Evolutionary conservation across 2,329 filamentous ascomycete species (phyloP).

Genomic region (Catunica adiposa): DNA sequence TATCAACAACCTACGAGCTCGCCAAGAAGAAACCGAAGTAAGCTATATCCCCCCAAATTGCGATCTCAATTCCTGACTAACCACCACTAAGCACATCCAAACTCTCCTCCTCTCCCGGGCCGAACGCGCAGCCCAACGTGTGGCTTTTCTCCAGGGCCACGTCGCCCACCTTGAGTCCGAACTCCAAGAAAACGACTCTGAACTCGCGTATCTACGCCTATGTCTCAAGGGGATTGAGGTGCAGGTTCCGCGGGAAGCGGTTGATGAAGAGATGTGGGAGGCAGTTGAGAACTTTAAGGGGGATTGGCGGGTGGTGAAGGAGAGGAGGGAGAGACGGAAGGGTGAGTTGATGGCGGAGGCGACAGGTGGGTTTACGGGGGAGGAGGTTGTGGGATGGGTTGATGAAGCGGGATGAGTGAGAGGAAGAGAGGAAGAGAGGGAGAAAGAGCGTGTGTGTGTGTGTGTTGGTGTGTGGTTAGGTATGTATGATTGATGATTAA

Average conservation of each 20-base stretch:
- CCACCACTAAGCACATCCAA: conserved; percentile 40
- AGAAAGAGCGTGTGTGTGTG: background rate
- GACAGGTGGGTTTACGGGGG: background rate
- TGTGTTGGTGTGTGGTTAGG: background rate
- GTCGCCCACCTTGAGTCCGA: conserved; percentile 43
- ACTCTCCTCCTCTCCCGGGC: conserved; percentile 40
- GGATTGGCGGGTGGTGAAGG: conserved; percentile 39
- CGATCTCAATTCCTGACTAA: conserved; percentile 17
- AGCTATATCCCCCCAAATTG: conserved; percentile 4
- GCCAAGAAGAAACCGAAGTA: conserved; percentile 43
- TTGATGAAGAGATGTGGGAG: conserved; percentile 39
- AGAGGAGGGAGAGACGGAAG: conserved; percentile 21
- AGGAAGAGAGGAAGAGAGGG: background rate
- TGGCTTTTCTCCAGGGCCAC: conserved; percentile 42
- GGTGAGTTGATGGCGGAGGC: background rate
- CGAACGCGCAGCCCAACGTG: conserved; percentile 39
- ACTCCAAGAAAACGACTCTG: conserved; percentile 39
- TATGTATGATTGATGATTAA: background rate
- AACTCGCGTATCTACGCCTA: conserved; percentile 44
- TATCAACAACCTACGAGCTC: conserved; percentile 33
- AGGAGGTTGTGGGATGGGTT: background rate
- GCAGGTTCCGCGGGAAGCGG: conserved; percentile 35
- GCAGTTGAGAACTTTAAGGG: conserved; percentile 46
- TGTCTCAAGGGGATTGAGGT: conserved; percentile 46
- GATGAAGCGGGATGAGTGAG: background rate